phyloP scores from a whole-genome alignment of 768 basidiomycete species.

The Panellus pusillus region DNA sequence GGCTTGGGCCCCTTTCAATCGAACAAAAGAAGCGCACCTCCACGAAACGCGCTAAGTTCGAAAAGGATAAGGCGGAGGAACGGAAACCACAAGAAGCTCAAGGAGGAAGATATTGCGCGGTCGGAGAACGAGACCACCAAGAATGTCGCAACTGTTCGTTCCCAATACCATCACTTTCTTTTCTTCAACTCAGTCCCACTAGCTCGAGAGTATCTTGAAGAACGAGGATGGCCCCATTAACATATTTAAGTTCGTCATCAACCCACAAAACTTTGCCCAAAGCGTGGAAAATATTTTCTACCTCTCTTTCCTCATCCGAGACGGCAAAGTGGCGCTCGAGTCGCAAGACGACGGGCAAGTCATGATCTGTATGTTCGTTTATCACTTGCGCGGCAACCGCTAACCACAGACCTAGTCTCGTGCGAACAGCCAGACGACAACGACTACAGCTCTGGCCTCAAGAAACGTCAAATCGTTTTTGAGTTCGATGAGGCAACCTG shows the following conservation, averaged over 20 bases:
- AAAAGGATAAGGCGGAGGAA: constrained; percentile 70
- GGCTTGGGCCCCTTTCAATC: constrained; percentile 88
- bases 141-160: constrained; percentile 73
- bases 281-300: constrained; percentile 98
- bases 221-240: constrained; percentile 57
- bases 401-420: constrained; percentile 40
- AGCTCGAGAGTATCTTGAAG: constrained; percentile 66
- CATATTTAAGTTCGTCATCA: constrained; percentile 84
- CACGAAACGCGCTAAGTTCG: constrained; percentile 62
- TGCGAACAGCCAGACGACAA: constrained; percentile 65
- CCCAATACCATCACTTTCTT: neutral
- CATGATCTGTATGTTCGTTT: constrained; percentile 60
- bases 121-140: constrained; percentile 89
- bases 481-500: constrained; percentile 92
- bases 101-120: constrained; percentile 78
- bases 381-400: neutral
- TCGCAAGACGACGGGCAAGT: constrained; percentile 68
- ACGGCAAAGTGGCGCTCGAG: constrained; percentile 78
- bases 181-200: neutral
- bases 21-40: constrained; percentile 77
- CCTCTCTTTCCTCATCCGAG: constrained; percentile 87
- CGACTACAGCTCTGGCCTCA: constrained; percentile 62
- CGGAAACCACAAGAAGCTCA: constrained; percentile 77
- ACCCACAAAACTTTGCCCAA: constrained; percentile 89
- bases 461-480: constrained; percentile 83